Conservation (phyloP, 192 early-diverging fungal species). For the Helicostylum pulchrum region DNA sequence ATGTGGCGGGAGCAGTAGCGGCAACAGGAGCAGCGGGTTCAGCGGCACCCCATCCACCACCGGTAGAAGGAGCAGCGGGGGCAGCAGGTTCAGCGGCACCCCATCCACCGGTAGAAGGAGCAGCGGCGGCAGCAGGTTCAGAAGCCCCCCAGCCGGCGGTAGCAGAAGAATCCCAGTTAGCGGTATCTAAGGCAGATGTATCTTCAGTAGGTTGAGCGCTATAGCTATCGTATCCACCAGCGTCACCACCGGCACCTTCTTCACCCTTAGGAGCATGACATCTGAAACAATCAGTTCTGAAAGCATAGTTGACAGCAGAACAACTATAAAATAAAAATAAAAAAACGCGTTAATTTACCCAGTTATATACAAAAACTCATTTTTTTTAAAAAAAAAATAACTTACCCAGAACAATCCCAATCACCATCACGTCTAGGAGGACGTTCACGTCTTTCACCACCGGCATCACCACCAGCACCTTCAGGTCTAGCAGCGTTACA, state of each 20-base stretch:
- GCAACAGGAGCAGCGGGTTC: slow-evolving; percentile 9
- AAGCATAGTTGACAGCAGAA: slow-evolving; percentile 22
- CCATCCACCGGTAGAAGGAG: slow-evolving; percentile 14
- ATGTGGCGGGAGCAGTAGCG: too few relatives aligned
- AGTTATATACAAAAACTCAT: too few relatives aligned
- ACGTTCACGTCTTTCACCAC: slow-evolving; percentile 23
- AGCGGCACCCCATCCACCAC: slow-evolving; percentile 14
- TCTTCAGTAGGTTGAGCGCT: neutral
- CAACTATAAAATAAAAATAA: slow-evolving; percentile 26
- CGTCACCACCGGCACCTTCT: slow-evolving; percentile 9
- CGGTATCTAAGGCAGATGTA: neutral
- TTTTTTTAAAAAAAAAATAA: neutral
- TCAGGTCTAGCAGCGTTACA: slow-evolving; percentile 26
- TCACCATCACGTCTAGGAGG: slow-evolving; percentile 29
- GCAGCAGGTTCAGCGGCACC: neutral
- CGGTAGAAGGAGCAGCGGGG: slow-evolving; percentile 3
- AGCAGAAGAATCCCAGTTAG: slow-evolving; percentile 2
- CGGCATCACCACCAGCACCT: slow-evolving; percentile 24
- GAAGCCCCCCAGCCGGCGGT: slow-evolving; percentile 4
- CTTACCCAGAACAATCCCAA: slow-evolving; percentile 31
- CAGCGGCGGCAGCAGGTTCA: neutral
- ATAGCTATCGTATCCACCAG: slow-evolving; percentile 7
- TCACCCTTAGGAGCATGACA: slow-evolving; percentile 18
- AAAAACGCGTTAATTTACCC: too few relatives aligned
- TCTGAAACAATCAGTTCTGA: slow-evolving; percentile 30